Conservation (phyloP, 139 green algal genomes). For the Ostreobium quekettii region DNA sequence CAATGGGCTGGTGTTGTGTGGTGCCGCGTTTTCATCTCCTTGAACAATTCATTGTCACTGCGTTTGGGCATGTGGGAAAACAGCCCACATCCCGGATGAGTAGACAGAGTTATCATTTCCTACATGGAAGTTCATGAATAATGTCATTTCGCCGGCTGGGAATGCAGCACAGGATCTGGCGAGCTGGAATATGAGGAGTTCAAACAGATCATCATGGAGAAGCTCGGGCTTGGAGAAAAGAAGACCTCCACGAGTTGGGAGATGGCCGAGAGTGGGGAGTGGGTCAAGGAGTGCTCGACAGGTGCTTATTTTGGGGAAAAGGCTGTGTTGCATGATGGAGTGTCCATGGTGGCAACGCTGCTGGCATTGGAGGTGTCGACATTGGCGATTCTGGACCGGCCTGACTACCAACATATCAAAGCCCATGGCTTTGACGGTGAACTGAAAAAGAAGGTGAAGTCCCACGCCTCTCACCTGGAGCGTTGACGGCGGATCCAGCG, state of each 20-base stretch:
- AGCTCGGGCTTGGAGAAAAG: conserved; percentile 14
- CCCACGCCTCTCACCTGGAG: no score
- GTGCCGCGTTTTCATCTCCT: no score
- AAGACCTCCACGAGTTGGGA: conserved; percentile 3
- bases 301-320: conserved; percentile 25
- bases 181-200: conserved; percentile 42
- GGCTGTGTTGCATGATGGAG: conserved; percentile 18
- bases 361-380: conserved; percentile 28
- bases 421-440: conserved; percentile 37
- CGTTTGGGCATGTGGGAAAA: no score
- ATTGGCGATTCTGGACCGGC: conserved; percentile 26
- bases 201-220: conserved; percentile 20
- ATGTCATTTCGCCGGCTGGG: not conserved
- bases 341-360: conserved; percentile 21
- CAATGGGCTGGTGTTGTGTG: no score
- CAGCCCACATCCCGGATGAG: no score
- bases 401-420: conserved; percentile 29
- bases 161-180: conserved; percentile 5
- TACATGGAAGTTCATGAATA: not conserved
- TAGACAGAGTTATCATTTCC: not conserved
- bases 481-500: no score
- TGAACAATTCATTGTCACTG: no score
- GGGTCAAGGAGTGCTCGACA: conserved; percentile 13
- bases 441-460: conserved; percentile 28
- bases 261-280: conserved; percentile 6